A percentile compares a stretch with the other conserved stretches of the same genome.
phyloP scores from a whole-genome alignment of 768 basidiomycete species.

The Agaricus subrufescens region DNA sequence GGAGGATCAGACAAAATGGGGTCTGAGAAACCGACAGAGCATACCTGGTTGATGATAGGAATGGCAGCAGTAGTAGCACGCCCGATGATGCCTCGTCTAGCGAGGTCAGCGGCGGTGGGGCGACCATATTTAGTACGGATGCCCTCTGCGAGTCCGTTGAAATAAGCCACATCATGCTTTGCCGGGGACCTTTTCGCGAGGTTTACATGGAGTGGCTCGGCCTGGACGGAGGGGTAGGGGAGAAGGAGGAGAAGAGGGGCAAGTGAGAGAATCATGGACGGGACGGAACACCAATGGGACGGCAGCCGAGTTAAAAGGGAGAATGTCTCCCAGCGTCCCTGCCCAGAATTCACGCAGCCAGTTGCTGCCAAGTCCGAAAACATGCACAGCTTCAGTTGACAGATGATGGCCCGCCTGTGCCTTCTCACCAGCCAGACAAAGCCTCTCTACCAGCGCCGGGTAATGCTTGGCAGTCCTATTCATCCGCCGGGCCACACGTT shows the following conservation, averaged over 20 bases:
- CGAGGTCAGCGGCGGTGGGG: constrained; percentile 5
- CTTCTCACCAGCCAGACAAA: too few species aligned
- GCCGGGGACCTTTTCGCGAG: constrained; percentile 31
- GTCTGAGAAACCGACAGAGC: constrained; percentile 6
- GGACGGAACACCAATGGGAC: too few species aligned
- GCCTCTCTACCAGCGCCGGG: too few species aligned
- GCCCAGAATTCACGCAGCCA: too few species aligned
- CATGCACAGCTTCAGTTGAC: too few species aligned
- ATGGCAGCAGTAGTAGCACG: constrained; percentile 33
- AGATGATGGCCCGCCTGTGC: too few species aligned
- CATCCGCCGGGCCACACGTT: too few species aligned
- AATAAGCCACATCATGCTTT: constrained; percentile 26
- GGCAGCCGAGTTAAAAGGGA: too few species aligned
- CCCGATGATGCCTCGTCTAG: constrained; percentile 19
- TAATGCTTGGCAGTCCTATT: too few species aligned
- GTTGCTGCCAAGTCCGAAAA: too few species aligned
- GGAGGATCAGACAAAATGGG: neutral
- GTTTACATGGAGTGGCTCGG: constrained; percentile 42
- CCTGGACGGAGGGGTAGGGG: constrained; percentile 23
- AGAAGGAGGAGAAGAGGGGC: constrained; percentile 19
- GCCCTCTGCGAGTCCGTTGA: constrained; percentile 33
- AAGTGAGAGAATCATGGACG: constrained; percentile 6
- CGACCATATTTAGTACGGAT: constrained; percentile 47
- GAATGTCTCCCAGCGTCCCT: too few species aligned
- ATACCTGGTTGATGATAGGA: constrained; percentile 48